Evolutionary conservation across 139 green algal species (phyloP).

Genomic region (Chara braunii): DNA sequence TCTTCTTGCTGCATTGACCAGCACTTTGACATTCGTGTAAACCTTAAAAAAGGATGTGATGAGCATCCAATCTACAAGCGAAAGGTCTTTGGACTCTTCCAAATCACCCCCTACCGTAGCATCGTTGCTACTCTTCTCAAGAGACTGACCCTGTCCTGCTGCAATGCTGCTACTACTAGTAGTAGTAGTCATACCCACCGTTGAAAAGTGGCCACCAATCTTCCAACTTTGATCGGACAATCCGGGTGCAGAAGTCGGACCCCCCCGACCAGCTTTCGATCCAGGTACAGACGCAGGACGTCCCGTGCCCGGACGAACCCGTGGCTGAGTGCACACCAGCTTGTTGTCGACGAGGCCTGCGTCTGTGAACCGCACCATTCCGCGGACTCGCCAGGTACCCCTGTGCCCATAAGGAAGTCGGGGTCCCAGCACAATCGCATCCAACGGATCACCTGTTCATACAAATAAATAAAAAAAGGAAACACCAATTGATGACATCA

Average conservation of each 20-base stretch:
- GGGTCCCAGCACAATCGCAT: constrained; percentile 22
- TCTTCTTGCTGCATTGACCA: background rate
- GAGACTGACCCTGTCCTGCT: background rate
- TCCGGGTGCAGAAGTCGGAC: background rate
- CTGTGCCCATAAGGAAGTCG: constrained; percentile 19
- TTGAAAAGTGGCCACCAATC: constrained; percentile 1
- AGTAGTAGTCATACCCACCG: background rate
- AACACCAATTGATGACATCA: background rate
- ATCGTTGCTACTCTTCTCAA: too few relatives aligned
- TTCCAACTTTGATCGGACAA: background rate
- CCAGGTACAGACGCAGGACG: background rate
- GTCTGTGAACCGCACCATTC: constrained; percentile 28
- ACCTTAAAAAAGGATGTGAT: constrained; percentile 19
- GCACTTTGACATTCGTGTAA: constrained; percentile 13
- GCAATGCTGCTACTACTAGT: background rate
- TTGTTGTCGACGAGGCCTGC: constrained; percentile 23
- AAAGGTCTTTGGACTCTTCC: too few relatives aligned
- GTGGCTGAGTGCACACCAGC: constrained; percentile 14
- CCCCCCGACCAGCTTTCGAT: background rate
- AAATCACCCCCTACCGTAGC: too few relatives aligned
- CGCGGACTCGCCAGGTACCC: constrained; percentile 20
- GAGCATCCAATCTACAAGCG: constrained; percentile 12
- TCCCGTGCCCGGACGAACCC: background rate
- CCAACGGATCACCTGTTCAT: constrained; percentile 17
- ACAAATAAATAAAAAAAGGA: background rate